phyloP scores from a whole-genome alignment of 2,329 filamentous ascomycete genomes.

The Didymella keratinophila region DNA sequence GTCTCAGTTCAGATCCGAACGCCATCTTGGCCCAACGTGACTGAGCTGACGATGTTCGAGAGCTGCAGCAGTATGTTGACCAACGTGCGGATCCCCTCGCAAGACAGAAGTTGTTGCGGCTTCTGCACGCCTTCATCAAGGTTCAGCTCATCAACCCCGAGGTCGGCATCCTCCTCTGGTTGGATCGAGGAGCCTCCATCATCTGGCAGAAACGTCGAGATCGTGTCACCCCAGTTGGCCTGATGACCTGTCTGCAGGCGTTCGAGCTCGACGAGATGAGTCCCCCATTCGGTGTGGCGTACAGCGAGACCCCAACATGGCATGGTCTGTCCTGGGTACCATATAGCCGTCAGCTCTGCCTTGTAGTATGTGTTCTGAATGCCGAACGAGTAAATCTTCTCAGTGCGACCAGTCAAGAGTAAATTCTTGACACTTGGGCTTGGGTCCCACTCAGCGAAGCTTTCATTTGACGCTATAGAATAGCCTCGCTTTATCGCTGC shows the following conservation, averaged over 20 bases:
- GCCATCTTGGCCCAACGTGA: neutral
- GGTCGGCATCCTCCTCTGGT: slow-evolving; percentile 16
- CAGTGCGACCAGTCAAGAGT: slow-evolving; percentile 28
- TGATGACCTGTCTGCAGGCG: slow-evolving; percentile 31
- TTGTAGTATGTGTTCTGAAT: slow-evolving; percentile 40
- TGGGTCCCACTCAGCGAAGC: slow-evolving; percentile 33
- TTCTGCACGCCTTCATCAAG: slow-evolving; percentile 6
- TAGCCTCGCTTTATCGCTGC: slow-evolving; percentile 30
- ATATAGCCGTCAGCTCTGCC: slow-evolving; percentile 38
- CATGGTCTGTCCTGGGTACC: slow-evolving; percentile 31
- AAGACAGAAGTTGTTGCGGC: slow-evolving; percentile 8
- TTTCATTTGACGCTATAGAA: slow-evolving; percentile 20
- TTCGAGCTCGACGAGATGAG: slow-evolving; percentile 39
- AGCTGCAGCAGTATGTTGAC: slow-evolving; percentile 37
- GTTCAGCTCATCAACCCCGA: slow-evolving; percentile 13
- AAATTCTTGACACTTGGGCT: slow-evolving; percentile 26
- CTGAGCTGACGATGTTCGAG: slow-evolving; percentile 35
- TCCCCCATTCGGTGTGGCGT: slow-evolving; percentile 42
- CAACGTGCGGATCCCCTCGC: slow-evolving; percentile 35
- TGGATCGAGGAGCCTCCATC: slow-evolving; percentile 29
- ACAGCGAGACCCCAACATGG: slow-evolving; percentile 45
- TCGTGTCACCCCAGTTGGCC: slow-evolving; percentile 33
- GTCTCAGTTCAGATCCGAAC: neutral
- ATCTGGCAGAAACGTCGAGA: slow-evolving; percentile 40
- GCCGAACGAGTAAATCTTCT: slow-evolving; percentile 44